These are phyloP conservation scores for Syzygium grande DNA, from an alignment of 345 rosid genomes.

Conservation along the genomic window DNA sequence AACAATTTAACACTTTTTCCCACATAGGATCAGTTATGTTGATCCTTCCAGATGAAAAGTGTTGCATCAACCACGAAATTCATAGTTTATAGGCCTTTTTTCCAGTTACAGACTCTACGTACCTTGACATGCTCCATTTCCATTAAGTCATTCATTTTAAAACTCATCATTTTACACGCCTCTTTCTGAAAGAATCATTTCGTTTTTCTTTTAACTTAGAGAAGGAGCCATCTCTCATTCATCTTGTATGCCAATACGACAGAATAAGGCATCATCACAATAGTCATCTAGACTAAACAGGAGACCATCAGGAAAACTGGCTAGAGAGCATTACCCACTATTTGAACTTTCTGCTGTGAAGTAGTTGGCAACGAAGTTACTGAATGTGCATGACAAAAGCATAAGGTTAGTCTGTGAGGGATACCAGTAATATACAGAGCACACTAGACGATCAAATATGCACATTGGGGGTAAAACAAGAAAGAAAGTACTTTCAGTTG, in stretches of 20 bases:
- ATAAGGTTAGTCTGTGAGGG: background rate
- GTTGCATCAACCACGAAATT: background rate
- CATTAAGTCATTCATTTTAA: background rate
- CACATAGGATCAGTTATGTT: background rate
- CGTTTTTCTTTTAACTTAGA: background rate
- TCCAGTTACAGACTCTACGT: background rate
- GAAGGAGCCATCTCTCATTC: background rate
- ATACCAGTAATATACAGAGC: background rate
- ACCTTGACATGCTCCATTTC: background rate
- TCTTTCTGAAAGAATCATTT: background rate
- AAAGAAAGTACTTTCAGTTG: background rate
- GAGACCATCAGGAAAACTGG: background rate
- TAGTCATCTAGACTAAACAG: background rate
- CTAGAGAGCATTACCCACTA: conserved; percentile 24
- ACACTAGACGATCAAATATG: background rate
- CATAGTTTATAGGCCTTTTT: background rate
- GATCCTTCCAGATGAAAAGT: background rate
- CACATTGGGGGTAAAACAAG: background rate
- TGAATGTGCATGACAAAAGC: conserved; percentile 8
- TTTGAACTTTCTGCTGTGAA: conserved; percentile 30
- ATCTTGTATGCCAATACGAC: background rate
- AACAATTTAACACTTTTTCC: background rate
- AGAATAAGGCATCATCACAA: background rate
- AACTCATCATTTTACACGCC: background rate
- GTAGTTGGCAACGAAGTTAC: conserved; percentile 59